A percentile compares a stretch with the other conserved stretches of the same genome.
Evolutionary conservation across 2,329 filamentous ascomycete genomes (phyloP).

Genomic region (Keithomyces neogunnii): DNA sequence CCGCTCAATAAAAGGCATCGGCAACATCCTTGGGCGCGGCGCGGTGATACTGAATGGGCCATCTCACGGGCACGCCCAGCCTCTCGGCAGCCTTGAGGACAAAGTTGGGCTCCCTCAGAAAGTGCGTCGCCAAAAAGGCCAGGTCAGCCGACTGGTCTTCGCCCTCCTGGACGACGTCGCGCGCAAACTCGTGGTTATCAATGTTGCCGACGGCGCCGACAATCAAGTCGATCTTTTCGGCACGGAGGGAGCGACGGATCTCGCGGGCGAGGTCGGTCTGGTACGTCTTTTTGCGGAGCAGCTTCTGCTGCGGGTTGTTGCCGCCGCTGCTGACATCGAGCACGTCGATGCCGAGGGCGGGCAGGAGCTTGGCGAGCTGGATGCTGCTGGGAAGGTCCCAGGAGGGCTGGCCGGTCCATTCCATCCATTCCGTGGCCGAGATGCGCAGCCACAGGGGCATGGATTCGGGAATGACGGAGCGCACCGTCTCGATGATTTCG

Average conservation of each 20-base stretch:
- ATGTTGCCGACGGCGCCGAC: constrained; percentile 73
- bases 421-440: constrained; percentile 57
- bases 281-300: constrained; percentile 56
- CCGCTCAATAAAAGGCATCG: not conserved
- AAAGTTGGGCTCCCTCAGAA: constrained; percentile 74
- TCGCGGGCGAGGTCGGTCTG: constrained; percentile 65
- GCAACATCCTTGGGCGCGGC: constrained; percentile 19
- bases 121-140: constrained; percentile 66
- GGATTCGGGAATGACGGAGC: constrained; percentile 40
- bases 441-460: constrained; percentile 52
- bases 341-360: constrained; percentile 67
- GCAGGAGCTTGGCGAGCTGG: constrained; percentile 59
- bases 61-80: constrained; percentile 60
- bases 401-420: constrained; percentile 32
- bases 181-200: constrained; percentile 58
- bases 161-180: constrained; percentile 43
- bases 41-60: constrained; percentile 57
- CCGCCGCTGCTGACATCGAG: constrained; percentile 76
- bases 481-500: constrained; percentile 43
- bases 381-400: constrained; percentile 67
- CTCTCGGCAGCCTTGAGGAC: constrained; percentile 66
- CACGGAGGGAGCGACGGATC: constrained; percentile 57
- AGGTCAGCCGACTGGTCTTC: constrained; percentile 46
- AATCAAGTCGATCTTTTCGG: constrained; percentile 42
- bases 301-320: constrained; percentile 53